Evolutionary conservation across 306 rosid genomes (phyloP).

Genomic region (Gleditsia sinensis): DNA sequence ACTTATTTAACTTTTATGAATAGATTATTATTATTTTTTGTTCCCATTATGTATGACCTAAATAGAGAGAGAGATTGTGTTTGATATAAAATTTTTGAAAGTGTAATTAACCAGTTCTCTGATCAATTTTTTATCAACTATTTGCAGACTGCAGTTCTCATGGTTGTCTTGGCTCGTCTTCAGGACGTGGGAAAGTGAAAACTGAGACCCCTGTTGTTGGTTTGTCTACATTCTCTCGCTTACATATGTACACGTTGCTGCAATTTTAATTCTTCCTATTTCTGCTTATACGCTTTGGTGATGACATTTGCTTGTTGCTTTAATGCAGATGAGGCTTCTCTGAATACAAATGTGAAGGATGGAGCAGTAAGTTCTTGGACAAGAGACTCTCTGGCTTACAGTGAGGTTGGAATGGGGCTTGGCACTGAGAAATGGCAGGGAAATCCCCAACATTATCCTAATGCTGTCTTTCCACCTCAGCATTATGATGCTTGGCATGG

Average conservation of each 20-base stretch:
- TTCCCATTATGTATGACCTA: too few relatives aligned
- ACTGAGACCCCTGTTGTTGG: conserved; percentile 49
- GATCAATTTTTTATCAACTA: conserved; percentile 14
- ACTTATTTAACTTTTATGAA: background rate
- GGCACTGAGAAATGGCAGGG: conserved; percentile 77
- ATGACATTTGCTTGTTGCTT: conserved; percentile 20
- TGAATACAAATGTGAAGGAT: conserved; percentile 44
- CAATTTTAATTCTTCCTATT: conserved; percentile 16
- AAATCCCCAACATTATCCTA: conserved; percentile 69
- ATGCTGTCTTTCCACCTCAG: conserved; percentile 61
- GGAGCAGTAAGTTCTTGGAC: conserved; percentile 56
- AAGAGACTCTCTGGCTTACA: conserved; percentile 56
- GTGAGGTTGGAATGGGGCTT: conserved; percentile 64
- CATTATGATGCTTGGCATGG: conserved; percentile 87
- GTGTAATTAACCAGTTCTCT: background rate
- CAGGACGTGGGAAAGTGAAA: conserved; percentile 52
- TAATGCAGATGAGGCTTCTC: conserved; percentile 59
- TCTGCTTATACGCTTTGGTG: conserved; percentile 15
- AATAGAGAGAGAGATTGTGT: background rate
- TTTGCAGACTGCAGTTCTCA: conserved; percentile 59
- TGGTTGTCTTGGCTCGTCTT: conserved; percentile 59
- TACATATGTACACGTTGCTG: conserved; percentile 3
- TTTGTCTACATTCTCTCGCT: conserved; percentile 41
- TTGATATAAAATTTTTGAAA: background rate
- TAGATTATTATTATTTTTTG: background rate